phyloP scores from a whole-genome alignment of 1,284 basidiomycete species.

The Acaromyces ingoldii region DNA sequence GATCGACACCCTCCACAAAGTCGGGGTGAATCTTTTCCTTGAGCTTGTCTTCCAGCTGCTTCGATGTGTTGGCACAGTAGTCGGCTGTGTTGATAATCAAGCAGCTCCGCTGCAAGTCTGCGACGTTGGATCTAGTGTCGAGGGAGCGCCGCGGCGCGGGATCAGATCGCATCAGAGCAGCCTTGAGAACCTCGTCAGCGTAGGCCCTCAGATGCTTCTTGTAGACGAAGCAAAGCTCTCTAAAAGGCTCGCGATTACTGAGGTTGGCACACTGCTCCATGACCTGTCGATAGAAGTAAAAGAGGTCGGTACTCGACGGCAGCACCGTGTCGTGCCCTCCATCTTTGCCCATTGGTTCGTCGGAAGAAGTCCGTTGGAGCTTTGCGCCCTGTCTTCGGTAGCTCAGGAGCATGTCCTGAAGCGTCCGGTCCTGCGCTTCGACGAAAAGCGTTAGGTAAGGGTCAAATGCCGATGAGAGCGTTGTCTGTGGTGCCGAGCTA shows the following conservation, averaged over 20 bases:
- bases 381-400: conserved; percentile 10
- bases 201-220: conserved; percentile 92
- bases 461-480: conserved; percentile 73
- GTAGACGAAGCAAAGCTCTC: conserved; percentile 55
- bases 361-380: conserved; percentile 18
- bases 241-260: conserved; percentile 39
- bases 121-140: conserved; percentile 27
- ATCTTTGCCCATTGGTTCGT: conserved; percentile 58
- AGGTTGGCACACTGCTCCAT: conserved; percentile 82
- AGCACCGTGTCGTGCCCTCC: conserved; percentile 62
- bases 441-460: conserved; percentile 87
- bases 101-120: conserved; percentile 39
- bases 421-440: conserved; percentile 78
- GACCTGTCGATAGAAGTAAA: conserved; percentile 93
- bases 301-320: conserved; percentile 89
- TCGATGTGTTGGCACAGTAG: conserved; percentile 87
- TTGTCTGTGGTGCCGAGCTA: conserved; percentile 48
- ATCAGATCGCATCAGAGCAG: conserved; percentile 64
- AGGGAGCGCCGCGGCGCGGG: conserved; percentile 23
- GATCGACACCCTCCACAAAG: conserved; percentile 70
- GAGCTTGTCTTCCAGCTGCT: conserved; percentile 88
- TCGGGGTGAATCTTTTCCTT: conserved; percentile 70
- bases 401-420: conserved; percentile 30
- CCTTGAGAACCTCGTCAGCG: conserved; percentile 69
- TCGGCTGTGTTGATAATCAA: conserved; percentile 92